Evolutionary conservation across 768 basidiomycete species (phyloP), one percentile per base, ranked within the genome.

Genomic region (Trametes punicea): DNA sequence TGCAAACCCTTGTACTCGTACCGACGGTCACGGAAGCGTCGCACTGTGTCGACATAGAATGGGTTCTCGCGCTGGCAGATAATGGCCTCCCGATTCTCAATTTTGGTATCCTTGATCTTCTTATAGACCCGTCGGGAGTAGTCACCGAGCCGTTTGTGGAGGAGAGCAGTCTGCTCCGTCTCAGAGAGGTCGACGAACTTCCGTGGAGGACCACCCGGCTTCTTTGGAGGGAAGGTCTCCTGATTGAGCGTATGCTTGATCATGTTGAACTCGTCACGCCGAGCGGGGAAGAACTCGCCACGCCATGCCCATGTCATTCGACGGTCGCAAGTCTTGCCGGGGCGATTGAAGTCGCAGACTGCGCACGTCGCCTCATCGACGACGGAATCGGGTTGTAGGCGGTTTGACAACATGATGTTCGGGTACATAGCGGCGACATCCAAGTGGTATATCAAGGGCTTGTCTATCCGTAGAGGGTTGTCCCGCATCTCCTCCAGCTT

Each of bases 401-500:
- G 91, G 69, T 99, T 99, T 16, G 95, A 98, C 77, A 99, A 87
- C 97, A 99, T 99, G 82, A 99, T 98, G 72, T 98, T 99, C 54
- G 97, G 97, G 70, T 99, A 98, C 97, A 99, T 99, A 60, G 97
- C 97, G 2, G 97, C 97, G 60, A 99, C 97, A 66, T 99, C 97
- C 65, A 98, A 73, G 71, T 99, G 97, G 73, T 99, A 99, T 67
- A 99, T 98, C 60, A 98, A 83, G 0, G 97, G 97, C 11, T 85
- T 90, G 74, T 98, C 95, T 39, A 78, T 77, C 13, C 96, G 90
- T 51, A 85, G 81, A 0, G 97, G 96, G 56, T 88, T 84, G 73
- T 98, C 94, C 25, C 93, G 92, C 79, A 98, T 88, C 61, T 84
- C 69, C 67, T 96, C 93, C 26, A 99, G 84, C 42, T 87, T 84